phyloP scores from a whole-genome alignment of 2,329 filamentous ascomycete species.

The Fusarium sp. region DNA sequence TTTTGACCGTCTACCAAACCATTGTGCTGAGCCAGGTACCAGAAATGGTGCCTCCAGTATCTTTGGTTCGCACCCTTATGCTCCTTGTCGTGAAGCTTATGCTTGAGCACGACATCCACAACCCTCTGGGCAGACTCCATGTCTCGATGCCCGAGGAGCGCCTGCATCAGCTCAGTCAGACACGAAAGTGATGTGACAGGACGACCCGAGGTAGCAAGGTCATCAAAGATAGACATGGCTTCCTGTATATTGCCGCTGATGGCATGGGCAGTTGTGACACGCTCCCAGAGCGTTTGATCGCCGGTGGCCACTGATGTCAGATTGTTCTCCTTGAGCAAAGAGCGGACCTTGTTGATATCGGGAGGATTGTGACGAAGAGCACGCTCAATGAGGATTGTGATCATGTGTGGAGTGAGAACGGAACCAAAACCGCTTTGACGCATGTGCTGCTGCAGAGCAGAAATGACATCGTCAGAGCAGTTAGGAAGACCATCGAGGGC shows the following conservation, averaged over 20 bases:
- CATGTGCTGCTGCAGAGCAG: constrained; percentile 73
- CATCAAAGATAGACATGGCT: constrained; percentile 63
- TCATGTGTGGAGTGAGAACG: constrained; percentile 72
- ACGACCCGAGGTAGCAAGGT: constrained; percentile 55
- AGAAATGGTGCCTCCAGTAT: constrained; percentile 63
- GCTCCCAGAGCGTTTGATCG: constrained; percentile 77
- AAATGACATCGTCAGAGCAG: constrained; percentile 62
- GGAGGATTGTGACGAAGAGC: constrained; percentile 71
- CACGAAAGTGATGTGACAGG: constrained; percentile 57
- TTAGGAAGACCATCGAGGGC: constrained; percentile 52
- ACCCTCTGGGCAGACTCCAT: constrained; percentile 49
- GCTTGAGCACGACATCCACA: constrained; percentile 48
- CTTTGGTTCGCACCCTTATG: constrained; percentile 42
- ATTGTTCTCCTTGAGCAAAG: constrained; percentile 68
- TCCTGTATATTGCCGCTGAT: constrained; percentile 60
- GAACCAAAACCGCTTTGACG: constrained; percentile 61
- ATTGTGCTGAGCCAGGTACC: constrained; percentile 58
- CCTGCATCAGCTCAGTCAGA: constrained; percentile 57
- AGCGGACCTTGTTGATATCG: constrained; percentile 69
- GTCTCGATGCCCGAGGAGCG: constrained; percentile 45
- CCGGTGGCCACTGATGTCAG: constrained; percentile 51
- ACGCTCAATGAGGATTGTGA: constrained; percentile 78
- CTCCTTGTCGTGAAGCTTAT: constrained; percentile 44
- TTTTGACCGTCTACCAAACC: constrained; percentile 51
- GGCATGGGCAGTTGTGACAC: constrained; percentile 76